phyloP scores from a whole-genome alignment of 2,329 filamentous ascomycete species.

The Arthroderma sp. region DNA sequence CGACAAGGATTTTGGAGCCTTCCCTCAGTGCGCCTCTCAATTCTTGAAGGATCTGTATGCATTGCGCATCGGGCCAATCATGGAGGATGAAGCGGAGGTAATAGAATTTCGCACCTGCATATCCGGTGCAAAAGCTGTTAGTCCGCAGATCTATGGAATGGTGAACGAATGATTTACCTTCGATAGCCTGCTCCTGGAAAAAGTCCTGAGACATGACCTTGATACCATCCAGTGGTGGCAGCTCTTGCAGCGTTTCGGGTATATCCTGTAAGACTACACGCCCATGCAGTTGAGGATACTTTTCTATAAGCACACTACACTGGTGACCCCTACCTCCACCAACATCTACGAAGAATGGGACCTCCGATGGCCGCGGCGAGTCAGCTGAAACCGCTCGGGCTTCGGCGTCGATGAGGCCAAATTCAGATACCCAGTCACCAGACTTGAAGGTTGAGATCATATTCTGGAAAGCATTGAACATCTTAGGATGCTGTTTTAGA shows the following conservation, averaged over 20 bases:
- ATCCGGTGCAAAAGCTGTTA: background rate
- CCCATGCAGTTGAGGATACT: conserved; percentile 9
- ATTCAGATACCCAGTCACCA: no score
- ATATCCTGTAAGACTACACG: conserved; percentile 20
- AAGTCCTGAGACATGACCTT: conserved; percentile 18
- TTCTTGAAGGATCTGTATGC: conserved; percentile 13
- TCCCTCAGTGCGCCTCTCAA: conserved; percentile 21
- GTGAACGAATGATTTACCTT: background rate
- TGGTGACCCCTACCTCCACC: conserved; percentile 14
- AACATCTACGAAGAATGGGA: conserved; percentile 12
- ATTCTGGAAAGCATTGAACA: no score
- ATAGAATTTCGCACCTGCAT: conserved; percentile 11
- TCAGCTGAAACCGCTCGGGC: no score
- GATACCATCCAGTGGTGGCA: conserved; percentile 9
- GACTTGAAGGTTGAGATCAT: no score
- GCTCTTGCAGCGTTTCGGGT: conserved; percentile 14
- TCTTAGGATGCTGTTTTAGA: no score
- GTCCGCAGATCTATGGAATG: background rate
- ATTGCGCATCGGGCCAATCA: conserved; percentile 15
- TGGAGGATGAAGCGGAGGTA: conserved; percentile 17
- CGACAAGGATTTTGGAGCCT: conserved; percentile 29
- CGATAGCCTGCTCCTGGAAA: conserved; percentile 18
- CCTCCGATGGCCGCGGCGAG: no score
- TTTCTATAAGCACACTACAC: conserved; percentile 7
- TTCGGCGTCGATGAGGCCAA: no score